Percentiles rank a stretch among this genome's conserved stretches.
Conservation (phyloP, 129 eudicot genomes). For the Chrysanthemum lavandulifolium region DNA sequence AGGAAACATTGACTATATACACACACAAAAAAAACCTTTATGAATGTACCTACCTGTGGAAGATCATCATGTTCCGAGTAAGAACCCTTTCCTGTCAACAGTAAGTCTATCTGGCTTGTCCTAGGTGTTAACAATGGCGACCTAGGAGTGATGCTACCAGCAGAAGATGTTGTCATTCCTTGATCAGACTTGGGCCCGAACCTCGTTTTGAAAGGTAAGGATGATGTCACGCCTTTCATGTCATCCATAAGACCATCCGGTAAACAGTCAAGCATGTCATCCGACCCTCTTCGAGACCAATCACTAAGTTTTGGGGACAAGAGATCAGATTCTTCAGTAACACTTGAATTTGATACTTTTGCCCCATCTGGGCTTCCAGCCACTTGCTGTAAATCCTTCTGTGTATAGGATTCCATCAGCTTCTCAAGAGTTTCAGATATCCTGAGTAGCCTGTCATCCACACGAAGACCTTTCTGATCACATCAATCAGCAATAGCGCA, state of each 20-base stretch:
- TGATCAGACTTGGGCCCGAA: constrained; percentile 97
- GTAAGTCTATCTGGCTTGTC: constrained; percentile 70
- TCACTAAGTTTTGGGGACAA: constrained; percentile 87
- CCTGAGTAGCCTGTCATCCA: constrained; percentile 77
- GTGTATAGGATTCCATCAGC: constrained; percentile 68
- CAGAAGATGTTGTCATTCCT: constrained; percentile 95
- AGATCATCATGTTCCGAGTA: constrained; percentile 81
- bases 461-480: constrained; percentile 87
- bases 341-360: constrained; percentile 78
- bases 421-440: constrained; percentile 90
- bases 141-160: constrained; percentile 97
- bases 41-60: constrained; percentile 63
- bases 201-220: constrained; percentile 82
- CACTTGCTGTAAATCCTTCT: constrained; percentile 61
- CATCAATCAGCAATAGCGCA: constrained; percentile 97
- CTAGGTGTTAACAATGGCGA: constrained; percentile 86
- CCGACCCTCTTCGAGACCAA: constrained; percentile 97
- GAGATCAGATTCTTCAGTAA: constrained; percentile 81
- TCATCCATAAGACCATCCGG: constrained; percentile 87
- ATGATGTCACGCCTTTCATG: constrained; percentile 54
- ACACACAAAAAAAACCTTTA: no score
- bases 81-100: constrained; percentile 83
- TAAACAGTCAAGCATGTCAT: constrained; percentile 92
- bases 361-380: constrained; percentile 84
- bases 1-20: neutral